Evolutionary conservation across 2,329 filamentous ascomycete species (phyloP), one percentile per base, ranked within the genome.

Genomic region (Elsinoe necatrix): DNA sequence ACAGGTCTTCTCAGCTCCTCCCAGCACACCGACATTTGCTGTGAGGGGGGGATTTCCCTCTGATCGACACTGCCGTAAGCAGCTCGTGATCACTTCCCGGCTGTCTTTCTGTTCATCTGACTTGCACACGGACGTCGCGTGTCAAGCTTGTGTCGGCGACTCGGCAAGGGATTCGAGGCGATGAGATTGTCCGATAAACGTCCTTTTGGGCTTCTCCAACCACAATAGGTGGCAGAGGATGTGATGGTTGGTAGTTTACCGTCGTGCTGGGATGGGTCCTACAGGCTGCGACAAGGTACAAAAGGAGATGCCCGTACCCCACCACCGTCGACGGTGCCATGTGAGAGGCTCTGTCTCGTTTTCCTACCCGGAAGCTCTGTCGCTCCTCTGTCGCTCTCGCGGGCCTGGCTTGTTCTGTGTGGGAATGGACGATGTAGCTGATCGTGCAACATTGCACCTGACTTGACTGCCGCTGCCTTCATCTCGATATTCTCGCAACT

Each of bases 1-100:
- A 18, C 43, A 12, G 11, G 5, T 37, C 34, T 37, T 37, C 34
- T 37, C 9, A 37, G 34, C 34, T n/a, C 5, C 14, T 14, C 14
- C 34, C 16, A 20, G 45, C 45, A 50, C 45, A 50, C 45, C 45
- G 45, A 50, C 45, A 50, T 50, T 50, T 50, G 41, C 20, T 45
- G 41, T 25, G 45, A 35, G 25, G 45, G 45, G 45, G 45, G 45
- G n/a, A 9, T 45, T 45, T 27, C 41, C 45, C 25, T 35, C 25
- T 50, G 45, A 35, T 45, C 41, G 41, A 45, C 41, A 45, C n/a
- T 23, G 29, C 25, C 29, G 45, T 31, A 18, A 50, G 45, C 45
- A 50, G 45, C 45, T 50, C 45, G 45, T 50, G 45, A 50, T 50
- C 45, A 31, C 25, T 18, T 31, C 25, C 25, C 45, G 45, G 31